A percentile compares a stretch with the other conserved stretches of the same genome.
Conservation (phyloP, 2,329 filamentous ascomycete genomes). For the Neofusicoccum laricinum region DNA sequence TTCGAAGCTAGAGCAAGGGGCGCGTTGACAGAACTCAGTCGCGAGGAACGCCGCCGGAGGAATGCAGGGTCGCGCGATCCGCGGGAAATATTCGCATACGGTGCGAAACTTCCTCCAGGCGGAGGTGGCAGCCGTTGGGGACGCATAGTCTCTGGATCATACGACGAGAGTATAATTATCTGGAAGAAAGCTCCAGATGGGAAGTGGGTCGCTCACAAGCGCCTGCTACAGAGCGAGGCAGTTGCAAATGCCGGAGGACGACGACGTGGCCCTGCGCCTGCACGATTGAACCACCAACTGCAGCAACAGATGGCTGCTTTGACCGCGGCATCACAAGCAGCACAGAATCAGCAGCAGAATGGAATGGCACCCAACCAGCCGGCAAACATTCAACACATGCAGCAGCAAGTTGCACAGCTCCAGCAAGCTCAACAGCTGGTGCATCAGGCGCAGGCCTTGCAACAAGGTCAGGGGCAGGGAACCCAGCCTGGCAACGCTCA, state of each 20-base stretch:
- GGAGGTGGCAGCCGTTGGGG: constrained; percentile 86
- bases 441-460: constrained; percentile 9
- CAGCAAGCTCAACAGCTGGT: constrained; percentile 20
- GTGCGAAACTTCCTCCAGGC: constrained; percentile 84
- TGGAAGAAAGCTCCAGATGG: constrained; percentile 87
- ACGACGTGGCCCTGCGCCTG: constrained; percentile 24
- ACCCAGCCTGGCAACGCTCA: not conserved
- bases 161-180: constrained; percentile 92
- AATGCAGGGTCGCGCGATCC: constrained; percentile 75
- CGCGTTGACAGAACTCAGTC: constrained; percentile 32
- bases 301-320: constrained; percentile 46
- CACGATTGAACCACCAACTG: constrained; percentile 11
- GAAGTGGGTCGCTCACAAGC: constrained; percentile 76
- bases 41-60: constrained; percentile 35
- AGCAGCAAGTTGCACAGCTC: constrained; percentile 21
- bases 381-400: constrained; percentile 23
- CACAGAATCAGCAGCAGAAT: constrained; percentile 29
- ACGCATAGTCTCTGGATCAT: constrained; percentile 94
- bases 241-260: constrained; percentile 46
- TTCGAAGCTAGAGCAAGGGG: constrained; percentile 56
- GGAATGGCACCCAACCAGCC: constrained; percentile 18
- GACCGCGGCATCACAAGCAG: constrained; percentile 26
- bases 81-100: constrained; percentile 73
- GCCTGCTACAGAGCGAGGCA: constrained; percentile 71
- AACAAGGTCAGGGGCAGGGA: constrained; percentile 18